Evolutionary conservation across 1,284 basidiomycete species (phyloP), one percentile per base, ranked within the genome.

Genomic region (Melampsora americana): DNA sequence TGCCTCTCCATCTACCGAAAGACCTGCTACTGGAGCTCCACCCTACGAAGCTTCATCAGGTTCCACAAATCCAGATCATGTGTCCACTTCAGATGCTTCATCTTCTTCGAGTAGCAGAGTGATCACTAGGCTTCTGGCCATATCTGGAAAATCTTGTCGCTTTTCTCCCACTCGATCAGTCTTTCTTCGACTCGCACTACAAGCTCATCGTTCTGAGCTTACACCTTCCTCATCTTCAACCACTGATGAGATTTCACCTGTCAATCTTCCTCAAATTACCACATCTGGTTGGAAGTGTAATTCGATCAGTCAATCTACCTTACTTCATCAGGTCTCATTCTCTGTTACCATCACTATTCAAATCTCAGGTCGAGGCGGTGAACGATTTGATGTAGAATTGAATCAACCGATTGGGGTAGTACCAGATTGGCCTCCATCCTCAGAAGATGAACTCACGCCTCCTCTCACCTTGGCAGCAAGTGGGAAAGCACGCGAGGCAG

Each of bases 111-210:
- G 23, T 26, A 23, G 23, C 16, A 30, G 16, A 26, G 23, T 62
- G 23, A 56, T 26, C 26, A 73, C 71, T 3, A 39, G 60, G 16
- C 60, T 73, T 9, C 39, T 73, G 18, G 71, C 71, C 2, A 66
- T 73, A 14, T 73, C 71, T 26, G 71, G 71, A 56, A 73, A 73
- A 35, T 56, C 62, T 1, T 73, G 71, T 30, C 42, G 71, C 2
- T 73, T 73, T 50, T 73, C 71, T 11, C 53, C 71, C 18, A 42
- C 64, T 32, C 61, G 71, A 16, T 20, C 61, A 30, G 71, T 73
- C 9, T 73, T 73, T 59, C 53, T 73, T 6, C 44, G 71, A 23
- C 35, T 73, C 44, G 39, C 44, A 20, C 50, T 73, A 16, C 64
- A 73, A 5, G 48, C 71, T 16, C 62, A 50, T 42, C 62, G 30